These are phyloP conservation scores for Aspergillus ustus DNA, from an alignment of 2,329 filamentous ascomycete genomes.

Conservation along the genomic window DNA sequence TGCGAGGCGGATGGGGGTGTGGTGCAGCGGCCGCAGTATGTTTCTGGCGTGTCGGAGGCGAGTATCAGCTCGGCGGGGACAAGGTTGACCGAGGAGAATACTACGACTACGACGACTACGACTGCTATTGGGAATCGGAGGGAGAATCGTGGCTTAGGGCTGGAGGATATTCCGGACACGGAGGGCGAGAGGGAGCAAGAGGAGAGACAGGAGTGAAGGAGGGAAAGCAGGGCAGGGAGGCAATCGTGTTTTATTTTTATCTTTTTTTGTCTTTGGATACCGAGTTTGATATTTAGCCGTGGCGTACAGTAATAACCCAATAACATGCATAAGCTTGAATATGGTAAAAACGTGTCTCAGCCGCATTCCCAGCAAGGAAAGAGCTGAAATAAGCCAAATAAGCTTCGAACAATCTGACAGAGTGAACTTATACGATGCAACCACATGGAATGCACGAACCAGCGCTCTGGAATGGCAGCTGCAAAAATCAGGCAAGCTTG, in stretches of 20 bases:
- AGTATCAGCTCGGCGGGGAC: constrained; percentile 17
- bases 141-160: constrained; percentile 8
- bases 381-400: neutral
- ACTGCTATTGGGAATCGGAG: neutral
- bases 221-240: neutral
- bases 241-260: neutral
- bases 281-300: neutral
- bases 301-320: neutral
- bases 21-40: constrained; percentile 10
- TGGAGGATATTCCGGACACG: constrained; percentile 14
- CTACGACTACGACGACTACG: neutral
- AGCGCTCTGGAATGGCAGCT: no score
- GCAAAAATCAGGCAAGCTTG: neutral
- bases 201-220: neutral
- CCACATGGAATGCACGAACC: neutral
- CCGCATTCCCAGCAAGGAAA: neutral
- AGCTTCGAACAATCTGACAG: neutral
- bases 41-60: constrained; percentile 18
- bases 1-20: neutral
- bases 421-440: neutral
- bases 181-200: neutral
- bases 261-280: neutral
- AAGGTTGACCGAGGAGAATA: constrained; percentile 4
- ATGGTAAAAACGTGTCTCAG: neutral
- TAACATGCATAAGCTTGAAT: neutral